Percentiles rank a stretch among this genome's conserved stretches.
Conservation (phyloP, 139 green algal genomes). For the Chlorella vulgaris region DNA sequence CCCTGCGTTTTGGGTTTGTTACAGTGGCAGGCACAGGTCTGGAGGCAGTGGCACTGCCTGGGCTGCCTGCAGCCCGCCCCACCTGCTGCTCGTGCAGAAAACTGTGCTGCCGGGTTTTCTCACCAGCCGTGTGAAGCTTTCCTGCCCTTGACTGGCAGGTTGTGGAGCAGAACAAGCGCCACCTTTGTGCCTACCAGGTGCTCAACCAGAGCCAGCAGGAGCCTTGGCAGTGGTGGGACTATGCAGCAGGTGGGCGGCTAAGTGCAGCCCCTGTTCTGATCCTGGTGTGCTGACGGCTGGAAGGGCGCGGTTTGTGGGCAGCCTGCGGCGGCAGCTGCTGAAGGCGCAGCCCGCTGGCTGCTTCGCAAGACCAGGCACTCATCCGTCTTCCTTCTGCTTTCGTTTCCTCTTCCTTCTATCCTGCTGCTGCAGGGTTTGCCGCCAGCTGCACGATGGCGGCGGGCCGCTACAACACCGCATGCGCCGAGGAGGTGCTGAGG, state of each 20-base stretch:
- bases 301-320: background rate
- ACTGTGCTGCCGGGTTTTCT: no score
- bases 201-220: conserved; percentile 42
- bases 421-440: background rate
- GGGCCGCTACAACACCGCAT: conserved; percentile 47
- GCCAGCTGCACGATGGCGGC: conserved; percentile 56
- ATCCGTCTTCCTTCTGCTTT: no score
- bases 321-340: background rate
- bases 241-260: conserved; percentile 52
- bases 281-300: background rate
- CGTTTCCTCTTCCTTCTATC: background rate
- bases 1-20: no score
- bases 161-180: conserved; percentile 71
- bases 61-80: no score
- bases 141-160: conserved; percentile 50
- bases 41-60: no score
- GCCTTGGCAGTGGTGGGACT: conserved; percentile 77
- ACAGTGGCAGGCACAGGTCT: no score
- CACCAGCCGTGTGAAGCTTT: background rate
- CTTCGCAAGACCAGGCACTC: no score
- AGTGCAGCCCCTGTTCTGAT: no score
- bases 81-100: no score
- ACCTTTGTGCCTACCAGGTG: conserved; percentile 68
- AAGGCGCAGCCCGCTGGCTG: background rate
- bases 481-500: conserved; percentile 53